Evolutionary conservation across 306 rosid species (phyloP).

Genomic region (Inga oerstediana): DNA sequence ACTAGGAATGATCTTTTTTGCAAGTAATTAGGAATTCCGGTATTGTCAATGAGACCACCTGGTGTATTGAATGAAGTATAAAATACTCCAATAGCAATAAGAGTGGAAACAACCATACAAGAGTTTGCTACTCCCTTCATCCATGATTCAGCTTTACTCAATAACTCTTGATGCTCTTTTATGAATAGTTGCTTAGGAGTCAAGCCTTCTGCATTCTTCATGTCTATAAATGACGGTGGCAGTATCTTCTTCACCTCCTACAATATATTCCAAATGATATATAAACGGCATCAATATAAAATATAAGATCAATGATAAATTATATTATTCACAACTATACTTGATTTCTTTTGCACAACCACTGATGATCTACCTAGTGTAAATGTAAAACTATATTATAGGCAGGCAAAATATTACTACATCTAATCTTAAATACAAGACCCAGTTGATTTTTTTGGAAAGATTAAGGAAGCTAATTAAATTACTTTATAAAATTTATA

Average conservation of each 20-base stretch:
- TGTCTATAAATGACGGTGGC: constrained; percentile 30
- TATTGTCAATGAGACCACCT: constrained; percentile 35
- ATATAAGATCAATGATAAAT: too few relatives aligned
- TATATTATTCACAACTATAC: too few relatives aligned
- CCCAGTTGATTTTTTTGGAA: too few relatives aligned
- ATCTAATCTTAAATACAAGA: too few relatives aligned
- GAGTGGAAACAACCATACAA: not conserved
- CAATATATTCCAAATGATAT: too few relatives aligned
- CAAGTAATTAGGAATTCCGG: constrained; percentile 32
- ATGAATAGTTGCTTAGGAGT: not conserved
- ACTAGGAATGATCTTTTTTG: not conserved
- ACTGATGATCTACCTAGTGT: too few relatives aligned
- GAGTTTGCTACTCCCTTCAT: not conserved
- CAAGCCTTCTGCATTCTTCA: not conserved
- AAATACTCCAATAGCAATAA: not conserved
- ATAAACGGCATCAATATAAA: too few relatives aligned
- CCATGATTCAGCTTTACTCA: not conserved
- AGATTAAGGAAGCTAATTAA: too few relatives aligned
- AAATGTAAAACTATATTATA: too few relatives aligned
- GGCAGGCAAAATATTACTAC: too few relatives aligned
- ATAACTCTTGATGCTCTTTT: not conserved
- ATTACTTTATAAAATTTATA: too few relatives aligned
- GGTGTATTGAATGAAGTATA: constrained; percentile 32
- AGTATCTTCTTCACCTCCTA: constrained; percentile 32
- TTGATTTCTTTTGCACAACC: too few relatives aligned